Percentiles rank a stretch among this genome's conserved stretches.
Conservation (phyloP, 2,329 filamentous ascomycete species). For the Chaetomium sp. region DNA sequence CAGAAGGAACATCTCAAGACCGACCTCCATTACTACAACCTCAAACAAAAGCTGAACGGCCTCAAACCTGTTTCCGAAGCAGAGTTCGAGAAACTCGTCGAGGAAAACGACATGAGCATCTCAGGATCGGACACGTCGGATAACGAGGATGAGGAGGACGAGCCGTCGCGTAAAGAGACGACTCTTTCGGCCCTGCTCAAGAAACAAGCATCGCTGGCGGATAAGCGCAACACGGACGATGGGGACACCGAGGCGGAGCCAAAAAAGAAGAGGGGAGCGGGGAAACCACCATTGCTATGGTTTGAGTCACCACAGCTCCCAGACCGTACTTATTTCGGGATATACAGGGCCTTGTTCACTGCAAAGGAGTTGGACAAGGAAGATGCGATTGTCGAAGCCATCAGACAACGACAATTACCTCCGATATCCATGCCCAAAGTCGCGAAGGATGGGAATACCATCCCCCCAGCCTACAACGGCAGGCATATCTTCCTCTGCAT, state of each 20-base stretch:
- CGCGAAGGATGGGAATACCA: slow-evolving; percentile 59
- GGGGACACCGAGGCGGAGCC: slow-evolving; percentile 51
- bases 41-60: slow-evolving; percentile 86
- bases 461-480: slow-evolving; percentile 61
- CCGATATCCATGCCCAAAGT: slow-evolving; percentile 59
- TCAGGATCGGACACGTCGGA: slow-evolving; percentile 82
- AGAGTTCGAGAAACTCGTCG: slow-evolving; percentile 86
- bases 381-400: slow-evolving; percentile 62
- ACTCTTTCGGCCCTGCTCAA: slow-evolving; percentile 77
- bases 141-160: slow-evolving; percentile 66
- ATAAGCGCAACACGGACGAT: slow-evolving; percentile 43
- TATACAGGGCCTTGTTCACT: slow-evolving; percentile 83
- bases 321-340: slow-evolving; percentile 75
- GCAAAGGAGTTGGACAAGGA: slow-evolving; percentile 68
- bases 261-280: slow-evolving; percentile 55
- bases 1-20: slow-evolving; percentile 86
- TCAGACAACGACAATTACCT: slow-evolving; percentile 76
- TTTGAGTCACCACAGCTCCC: slow-evolving; percentile 76
- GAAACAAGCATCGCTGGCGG: slow-evolving; percentile 75
- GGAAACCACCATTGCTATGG: slow-evolving; percentile 81
- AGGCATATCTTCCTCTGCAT: slow-evolving; percentile 96
- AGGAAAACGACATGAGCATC: slow-evolving; percentile 84
- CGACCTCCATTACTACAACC: slow-evolving; percentile 90
- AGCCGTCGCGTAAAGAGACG: slow-evolving; percentile 60
- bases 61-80: slow-evolving; percentile 70